A percentile compares a stretch with the other conserved stretches of the same genome.
These are phyloP conservation scores for Eustoma russellianum DNA, from an alignment of 257 asterid species.

Conservation along the genomic window DNA sequence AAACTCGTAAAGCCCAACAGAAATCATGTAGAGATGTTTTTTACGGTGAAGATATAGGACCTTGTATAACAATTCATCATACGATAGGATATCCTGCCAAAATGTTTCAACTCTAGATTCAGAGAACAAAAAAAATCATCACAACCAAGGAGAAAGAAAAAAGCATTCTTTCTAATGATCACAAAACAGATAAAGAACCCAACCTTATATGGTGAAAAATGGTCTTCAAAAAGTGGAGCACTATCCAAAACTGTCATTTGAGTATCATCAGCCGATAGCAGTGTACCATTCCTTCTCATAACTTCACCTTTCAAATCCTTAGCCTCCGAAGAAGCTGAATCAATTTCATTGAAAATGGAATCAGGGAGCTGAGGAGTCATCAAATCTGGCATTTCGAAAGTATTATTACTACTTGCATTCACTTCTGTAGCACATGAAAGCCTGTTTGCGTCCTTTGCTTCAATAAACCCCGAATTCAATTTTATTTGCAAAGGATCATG, in stretches of 20 bases:
- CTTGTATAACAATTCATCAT: too few relatives aligned
- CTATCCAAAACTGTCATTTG: slow-evolving; percentile 11
- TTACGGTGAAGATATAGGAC: too few relatives aligned
- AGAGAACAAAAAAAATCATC: background rate
- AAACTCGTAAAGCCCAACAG: too few relatives aligned
- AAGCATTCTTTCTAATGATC: background rate
- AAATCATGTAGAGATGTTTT: too few relatives aligned
- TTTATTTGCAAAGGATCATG: slow-evolving; percentile 14
- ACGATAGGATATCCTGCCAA: too few relatives aligned
- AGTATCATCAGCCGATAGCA: slow-evolving; percentile 20
- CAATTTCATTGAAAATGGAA: slow-evolving; percentile 17
- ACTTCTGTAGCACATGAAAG: slow-evolving; percentile 12
- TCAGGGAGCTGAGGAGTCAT: slow-evolving; percentile 17
- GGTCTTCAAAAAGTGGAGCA: slow-evolving; percentile 46
- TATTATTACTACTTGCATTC: too few relatives aligned
- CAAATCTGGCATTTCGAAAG: too few relatives aligned
- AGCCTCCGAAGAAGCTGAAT: slow-evolving; percentile 21
- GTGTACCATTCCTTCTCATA: slow-evolving; percentile 23
- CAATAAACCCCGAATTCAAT: slow-evolving; percentile 13
- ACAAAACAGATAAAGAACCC: slow-evolving; percentile 8
- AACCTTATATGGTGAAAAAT: slow-evolving; percentile 51
- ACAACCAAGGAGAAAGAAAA: background rate
- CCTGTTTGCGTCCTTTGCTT: slow-evolving; percentile 20
- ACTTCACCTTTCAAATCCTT: slow-evolving; percentile 22
- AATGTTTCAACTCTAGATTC: too few relatives aligned